phyloP scores from a whole-genome alignment of 2,329 filamentous ascomycete species.

The Pyrenochaeta sp. region DNA sequence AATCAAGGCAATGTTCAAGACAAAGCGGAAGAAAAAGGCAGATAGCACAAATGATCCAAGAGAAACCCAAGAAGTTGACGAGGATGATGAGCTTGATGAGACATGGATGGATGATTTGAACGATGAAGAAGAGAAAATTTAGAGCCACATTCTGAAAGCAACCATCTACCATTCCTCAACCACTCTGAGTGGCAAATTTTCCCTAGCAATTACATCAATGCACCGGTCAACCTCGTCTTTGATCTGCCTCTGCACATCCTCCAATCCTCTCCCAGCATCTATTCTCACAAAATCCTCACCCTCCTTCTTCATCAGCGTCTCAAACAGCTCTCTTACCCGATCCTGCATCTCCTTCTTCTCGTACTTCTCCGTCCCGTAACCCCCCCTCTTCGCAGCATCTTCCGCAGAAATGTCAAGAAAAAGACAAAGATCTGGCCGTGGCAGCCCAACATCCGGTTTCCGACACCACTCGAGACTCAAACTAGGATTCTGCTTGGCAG shows the following conservation, averaged over 20 bases:
- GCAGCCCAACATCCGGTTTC: constrained; percentile 83
- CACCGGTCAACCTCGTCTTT: constrained; percentile 28
- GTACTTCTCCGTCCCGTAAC: constrained; percentile 88
- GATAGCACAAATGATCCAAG: constrained; percentile 25
- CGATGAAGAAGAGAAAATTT: constrained; percentile 33
- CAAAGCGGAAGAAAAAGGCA: constrained; percentile 51
- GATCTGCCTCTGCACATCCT: constrained; percentile 58
- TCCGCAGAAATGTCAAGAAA: constrained; percentile 84
- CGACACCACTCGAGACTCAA: constrained; percentile 82
- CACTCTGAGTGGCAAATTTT: constrained; percentile 27
- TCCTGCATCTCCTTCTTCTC: constrained; percentile 85
- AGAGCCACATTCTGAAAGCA: neutral
- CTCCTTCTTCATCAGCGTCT: constrained; percentile 59
- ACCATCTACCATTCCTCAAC: constrained; percentile 40
- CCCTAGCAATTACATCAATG: constrained; percentile 37
- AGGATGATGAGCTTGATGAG: constrained; percentile 45
- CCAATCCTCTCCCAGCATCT: constrained; percentile 62
- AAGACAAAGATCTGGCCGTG: constrained; percentile 84
- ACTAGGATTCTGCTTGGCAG: constrained; percentile 79
- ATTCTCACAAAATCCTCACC: constrained; percentile 62
- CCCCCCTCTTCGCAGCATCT: constrained; percentile 78
- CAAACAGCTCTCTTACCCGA: constrained; percentile 78
- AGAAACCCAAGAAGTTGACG: constrained; percentile 24
- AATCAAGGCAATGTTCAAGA: constrained; percentile 72
- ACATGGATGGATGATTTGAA: constrained; percentile 45